Percentiles rank a stretch among this genome's conserved stretches.
Conservation (phyloP, 129 eudicot genomes). For the Helianthus tuberosus region DNA sequence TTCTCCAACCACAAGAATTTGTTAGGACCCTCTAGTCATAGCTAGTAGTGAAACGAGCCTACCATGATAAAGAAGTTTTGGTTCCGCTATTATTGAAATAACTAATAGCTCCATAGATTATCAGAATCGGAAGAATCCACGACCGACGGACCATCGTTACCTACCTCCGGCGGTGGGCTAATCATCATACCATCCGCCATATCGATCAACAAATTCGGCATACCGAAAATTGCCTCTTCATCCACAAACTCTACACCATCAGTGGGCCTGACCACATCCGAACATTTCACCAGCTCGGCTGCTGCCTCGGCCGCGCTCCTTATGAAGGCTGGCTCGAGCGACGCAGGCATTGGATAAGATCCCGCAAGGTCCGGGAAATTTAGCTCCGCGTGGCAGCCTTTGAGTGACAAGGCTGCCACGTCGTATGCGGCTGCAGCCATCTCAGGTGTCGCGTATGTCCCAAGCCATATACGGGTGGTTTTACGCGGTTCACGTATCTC, state of each 20-base stretch:
- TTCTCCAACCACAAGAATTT: no score
- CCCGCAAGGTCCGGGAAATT: conserved; percentile 41
- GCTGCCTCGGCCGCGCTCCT: conserved; percentile 40
- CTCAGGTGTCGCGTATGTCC: conserved; percentile 45
- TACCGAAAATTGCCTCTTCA: conserved; percentile 40
- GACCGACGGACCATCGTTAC: not conserved
- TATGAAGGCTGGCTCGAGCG: conserved; percentile 32
- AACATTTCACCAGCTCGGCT: conserved; percentile 20
- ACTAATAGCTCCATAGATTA: conserved; percentile 26
- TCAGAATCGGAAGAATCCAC: not conserved
- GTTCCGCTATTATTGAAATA: not conserved
- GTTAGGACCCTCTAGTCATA: no score
- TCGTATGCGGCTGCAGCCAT: conserved; percentile 49
- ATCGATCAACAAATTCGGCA: conserved; percentile 40
- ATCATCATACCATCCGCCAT: conserved; percentile 55
- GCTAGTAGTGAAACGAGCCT: no score
- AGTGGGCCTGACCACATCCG: not conserved
- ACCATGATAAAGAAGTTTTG: no score
- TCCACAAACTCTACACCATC: conserved; percentile 32
- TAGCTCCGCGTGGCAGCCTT: conserved; percentile 33
- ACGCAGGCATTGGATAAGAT: conserved; percentile 26
- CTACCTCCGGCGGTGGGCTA: not conserved
- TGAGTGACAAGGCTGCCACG: conserved; percentile 45
- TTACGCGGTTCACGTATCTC: conserved; percentile 45
- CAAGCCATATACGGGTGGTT: conserved; percentile 44